phyloP scores from a whole-genome alignment of 2,329 filamentous ascomycete species.

The Colletotrichum zoysiae region DNA sequence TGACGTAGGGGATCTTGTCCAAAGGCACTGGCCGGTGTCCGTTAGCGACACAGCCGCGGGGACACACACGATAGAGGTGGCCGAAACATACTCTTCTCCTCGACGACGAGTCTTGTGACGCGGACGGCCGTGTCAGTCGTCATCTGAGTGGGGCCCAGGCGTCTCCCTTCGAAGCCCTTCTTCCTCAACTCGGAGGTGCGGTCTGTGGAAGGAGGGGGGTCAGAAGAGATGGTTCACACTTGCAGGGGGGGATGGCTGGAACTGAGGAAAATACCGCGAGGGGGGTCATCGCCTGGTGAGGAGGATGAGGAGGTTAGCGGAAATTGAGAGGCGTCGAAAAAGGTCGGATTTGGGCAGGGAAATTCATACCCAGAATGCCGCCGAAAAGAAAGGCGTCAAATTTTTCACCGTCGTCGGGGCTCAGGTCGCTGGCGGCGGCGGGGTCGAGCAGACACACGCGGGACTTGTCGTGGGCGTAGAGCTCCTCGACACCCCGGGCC shows the following conservation, averaged over 20 bases:
- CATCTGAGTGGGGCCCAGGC: conserved; percentile 95
- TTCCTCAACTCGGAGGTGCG: conserved; percentile 94
- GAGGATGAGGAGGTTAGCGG: conserved; percentile 35
- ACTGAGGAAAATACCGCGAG: conserved; percentile 74
- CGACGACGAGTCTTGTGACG: conserved; percentile 89
- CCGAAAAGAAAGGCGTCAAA: conserved; percentile 97
- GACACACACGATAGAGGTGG: not conserved
- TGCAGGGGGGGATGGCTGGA: conserved; percentile 7
- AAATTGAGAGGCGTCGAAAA: conserved; percentile 27
- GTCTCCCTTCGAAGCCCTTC: conserved; percentile 89
- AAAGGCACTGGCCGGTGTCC: conserved; percentile 75
- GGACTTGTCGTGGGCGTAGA: conserved; percentile 79
- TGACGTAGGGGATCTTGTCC: conserved; percentile 83
- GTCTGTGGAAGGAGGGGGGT: conserved; percentile 65
- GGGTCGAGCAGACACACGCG: conserved; percentile 93
- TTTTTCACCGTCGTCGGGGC: conserved; percentile 81
- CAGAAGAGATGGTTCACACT: conserved; percentile 16
- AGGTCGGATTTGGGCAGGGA: conserved; percentile 14
- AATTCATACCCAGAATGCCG: conserved; percentile 83
- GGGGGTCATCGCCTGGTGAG: conserved; percentile 86
- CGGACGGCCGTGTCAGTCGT: conserved; percentile 97
- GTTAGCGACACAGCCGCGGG: conserved; percentile 31
- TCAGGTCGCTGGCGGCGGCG: conserved; percentile 82
- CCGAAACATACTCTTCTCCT: conserved; percentile 77
- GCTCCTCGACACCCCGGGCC: conserved; percentile 81